Base-by-base conservation (phyloP, 805 yeast species). In the Yamadazyma takamatsuzukensis region DNA sequence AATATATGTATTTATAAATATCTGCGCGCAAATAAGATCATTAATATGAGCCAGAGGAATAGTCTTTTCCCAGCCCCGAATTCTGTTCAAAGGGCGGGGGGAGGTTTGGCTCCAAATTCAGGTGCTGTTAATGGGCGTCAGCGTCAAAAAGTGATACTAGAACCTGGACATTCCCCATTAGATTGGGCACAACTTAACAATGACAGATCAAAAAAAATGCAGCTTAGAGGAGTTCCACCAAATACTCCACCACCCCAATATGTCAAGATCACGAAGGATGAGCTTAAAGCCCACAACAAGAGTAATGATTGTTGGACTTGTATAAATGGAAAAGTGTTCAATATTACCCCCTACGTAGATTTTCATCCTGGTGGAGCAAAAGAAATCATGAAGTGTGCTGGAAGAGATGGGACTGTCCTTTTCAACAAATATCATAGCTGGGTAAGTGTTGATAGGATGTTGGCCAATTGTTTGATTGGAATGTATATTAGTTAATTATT, bases 331-430 rank as follows among this genome's bases (percentile, higher is more conserved):
- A 82, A 76, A 47, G 95, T 90, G 2, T 90, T 84, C 62, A 86
- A 89, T 49, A 66, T 90, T n/a, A 79, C 96, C 0, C 78, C 83
- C 9, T 90, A 93, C 55, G 51, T 93, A 21, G 65, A 74, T 34
- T 93, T 79, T 55, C 98, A 90, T 46, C 98, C 98, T 0, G 98
- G 98, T 21, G 98, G 98, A 2, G 78, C 68, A 4, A 77, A 75
- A 5, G 85, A 87, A 49, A 61, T 90, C 25, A 65, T 85, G 76
- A 72, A 76, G 31, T 76, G 83, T 48, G 93, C 94, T 1, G 96
- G 96, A 0, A 67, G 68, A 30, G 97, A 90, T 53, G 93, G 90
- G 1, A 86, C 96, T 3, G 44, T 59, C 2, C 50, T 84, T 39
- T 90, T 90, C 49, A 76, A 80, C 55, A 78, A 79, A 56, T 83